A percentile compares a stretch with the other conserved stretches of the same genome.
Conservation (phyloP, 1,284 basidiomycete genomes). For the Meripilus lineatus region DNA sequence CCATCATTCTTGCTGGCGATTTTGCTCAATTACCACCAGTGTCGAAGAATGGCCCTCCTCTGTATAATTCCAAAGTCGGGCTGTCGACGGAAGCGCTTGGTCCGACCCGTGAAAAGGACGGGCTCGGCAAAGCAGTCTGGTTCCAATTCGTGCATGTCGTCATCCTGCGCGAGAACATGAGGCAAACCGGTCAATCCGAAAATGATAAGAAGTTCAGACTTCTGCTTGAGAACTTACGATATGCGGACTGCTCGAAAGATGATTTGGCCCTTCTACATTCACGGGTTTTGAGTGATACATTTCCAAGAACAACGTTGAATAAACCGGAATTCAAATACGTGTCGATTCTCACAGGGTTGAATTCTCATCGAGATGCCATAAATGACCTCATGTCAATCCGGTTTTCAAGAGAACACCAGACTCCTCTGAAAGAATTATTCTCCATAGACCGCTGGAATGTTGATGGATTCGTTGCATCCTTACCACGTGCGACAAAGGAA, state of each 20-base stretch:
- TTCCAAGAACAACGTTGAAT: conserved; percentile 10
- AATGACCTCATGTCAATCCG: conserved; percentile 22
- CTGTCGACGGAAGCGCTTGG: no score
- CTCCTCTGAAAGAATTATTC: conserved; percentile 24
- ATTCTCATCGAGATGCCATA: conserved; percentile 29
- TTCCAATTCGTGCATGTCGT: conserved; percentile 7
- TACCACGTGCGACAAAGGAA: background rate
- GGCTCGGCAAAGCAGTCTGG: no score
- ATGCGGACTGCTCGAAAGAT: background rate
- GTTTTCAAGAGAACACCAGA: conserved; percentile 28
- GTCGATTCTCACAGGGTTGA: conserved; percentile 29
- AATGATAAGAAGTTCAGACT: background rate
- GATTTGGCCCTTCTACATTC: background rate
- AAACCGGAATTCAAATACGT: conserved; percentile 23
- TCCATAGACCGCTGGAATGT: conserved; percentile 20
- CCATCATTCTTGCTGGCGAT: no score
- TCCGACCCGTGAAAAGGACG: no score
- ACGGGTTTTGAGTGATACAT: background rate
- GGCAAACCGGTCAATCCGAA: background rate
- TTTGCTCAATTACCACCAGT: conserved; percentile 17
- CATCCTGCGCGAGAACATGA: conserved; percentile 10
- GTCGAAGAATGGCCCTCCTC: background rate
- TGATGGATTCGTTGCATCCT: background rate
- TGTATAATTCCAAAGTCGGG: background rate
- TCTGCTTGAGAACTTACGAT: conserved; percentile 1